Percentiles rank a stretch among this genome's conserved stretches.
Conservation (phyloP, 2,329 filamentous ascomycete genomes). For the Colletotrichum horii region DNA sequence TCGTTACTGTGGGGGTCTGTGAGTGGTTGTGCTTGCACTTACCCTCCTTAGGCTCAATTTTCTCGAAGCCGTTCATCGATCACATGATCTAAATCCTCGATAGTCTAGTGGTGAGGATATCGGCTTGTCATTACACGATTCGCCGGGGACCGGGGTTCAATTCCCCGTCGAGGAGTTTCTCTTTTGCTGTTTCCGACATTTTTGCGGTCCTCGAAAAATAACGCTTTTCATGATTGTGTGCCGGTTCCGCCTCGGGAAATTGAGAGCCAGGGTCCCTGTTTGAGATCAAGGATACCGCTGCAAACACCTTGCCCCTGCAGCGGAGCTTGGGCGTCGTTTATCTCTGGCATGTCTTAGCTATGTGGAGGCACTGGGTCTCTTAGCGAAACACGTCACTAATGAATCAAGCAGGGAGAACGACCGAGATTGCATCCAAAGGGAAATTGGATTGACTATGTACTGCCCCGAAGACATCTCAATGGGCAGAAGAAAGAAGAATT, state of each 20-base stretch:
- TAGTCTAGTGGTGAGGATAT: conserved; percentile 22
- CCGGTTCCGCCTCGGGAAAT: not conserved
- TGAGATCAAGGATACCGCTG: not conserved
- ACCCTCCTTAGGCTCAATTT: accelerated
- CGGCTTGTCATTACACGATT: conserved; percentile 5
- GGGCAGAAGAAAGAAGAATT: not conserved
- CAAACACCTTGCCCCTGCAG: not conserved
- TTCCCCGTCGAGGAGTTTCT: conserved; percentile 13
- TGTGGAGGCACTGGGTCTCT: not conserved
- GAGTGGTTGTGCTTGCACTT: no score
- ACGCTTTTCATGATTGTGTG: not conserved
- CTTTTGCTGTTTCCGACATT: not conserved
- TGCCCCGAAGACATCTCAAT: not conserved
- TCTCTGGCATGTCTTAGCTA: not conserved
- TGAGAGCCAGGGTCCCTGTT: not conserved
- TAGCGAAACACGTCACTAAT: not conserved
- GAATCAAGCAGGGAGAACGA: not conserved
- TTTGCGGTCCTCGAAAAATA: not conserved
- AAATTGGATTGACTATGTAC: not conserved
- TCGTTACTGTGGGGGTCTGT: accelerated
- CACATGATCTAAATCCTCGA: not conserved
- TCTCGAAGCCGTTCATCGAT: accelerated
- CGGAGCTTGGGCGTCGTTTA: not conserved
- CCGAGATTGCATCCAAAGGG: not conserved
- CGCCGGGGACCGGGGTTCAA: conserved; percentile 22